phyloP scores from a whole-genome alignment of 2,329 filamentous ascomycete species.

The Aspergillus spinulosporus region DNA sequence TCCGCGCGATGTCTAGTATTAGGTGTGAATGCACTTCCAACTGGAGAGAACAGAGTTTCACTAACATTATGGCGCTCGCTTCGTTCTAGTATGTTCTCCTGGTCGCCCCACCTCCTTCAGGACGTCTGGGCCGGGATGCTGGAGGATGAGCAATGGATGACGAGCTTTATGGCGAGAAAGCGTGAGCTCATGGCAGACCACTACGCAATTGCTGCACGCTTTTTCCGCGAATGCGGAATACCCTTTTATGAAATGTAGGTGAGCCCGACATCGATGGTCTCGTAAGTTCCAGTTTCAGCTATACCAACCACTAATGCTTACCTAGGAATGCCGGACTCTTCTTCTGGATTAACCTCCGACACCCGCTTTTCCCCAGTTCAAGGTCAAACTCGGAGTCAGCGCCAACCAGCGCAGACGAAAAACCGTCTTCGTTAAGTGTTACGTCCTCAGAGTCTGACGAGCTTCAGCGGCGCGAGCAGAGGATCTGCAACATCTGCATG shows the following conservation, averaged over 20 bases:
- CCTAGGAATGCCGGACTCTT: not conserved
- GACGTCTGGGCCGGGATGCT: constrained; percentile 1
- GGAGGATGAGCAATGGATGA: not conserved
- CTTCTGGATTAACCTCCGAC: not conserved
- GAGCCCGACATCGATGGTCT: not conserved
- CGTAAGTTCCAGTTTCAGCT: too few species aligned
- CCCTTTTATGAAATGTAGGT: not conserved
- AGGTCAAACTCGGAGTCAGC: too few species aligned
- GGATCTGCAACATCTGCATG: not conserved
- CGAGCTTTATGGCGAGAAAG: not conserved
- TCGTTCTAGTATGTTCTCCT: constrained; percentile 1
- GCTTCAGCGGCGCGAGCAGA: not conserved
- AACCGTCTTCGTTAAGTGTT: not conserved
- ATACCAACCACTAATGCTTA: not conserved
- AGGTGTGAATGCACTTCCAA: not conserved
- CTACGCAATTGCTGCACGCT: not conserved
- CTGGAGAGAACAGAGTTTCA: too few species aligned
- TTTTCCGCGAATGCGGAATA: not conserved
- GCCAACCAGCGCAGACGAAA: too few species aligned
- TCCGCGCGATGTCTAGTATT: not conserved
- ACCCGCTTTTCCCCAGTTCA: too few species aligned
- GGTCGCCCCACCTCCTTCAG: not conserved
- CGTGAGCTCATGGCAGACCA: not conserved
- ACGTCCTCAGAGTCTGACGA: not conserved
- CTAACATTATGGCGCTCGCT: not conserved